Conservation (phyloP, 2,329 filamentous ascomycete species). For the Volutella citrinella region DNA sequence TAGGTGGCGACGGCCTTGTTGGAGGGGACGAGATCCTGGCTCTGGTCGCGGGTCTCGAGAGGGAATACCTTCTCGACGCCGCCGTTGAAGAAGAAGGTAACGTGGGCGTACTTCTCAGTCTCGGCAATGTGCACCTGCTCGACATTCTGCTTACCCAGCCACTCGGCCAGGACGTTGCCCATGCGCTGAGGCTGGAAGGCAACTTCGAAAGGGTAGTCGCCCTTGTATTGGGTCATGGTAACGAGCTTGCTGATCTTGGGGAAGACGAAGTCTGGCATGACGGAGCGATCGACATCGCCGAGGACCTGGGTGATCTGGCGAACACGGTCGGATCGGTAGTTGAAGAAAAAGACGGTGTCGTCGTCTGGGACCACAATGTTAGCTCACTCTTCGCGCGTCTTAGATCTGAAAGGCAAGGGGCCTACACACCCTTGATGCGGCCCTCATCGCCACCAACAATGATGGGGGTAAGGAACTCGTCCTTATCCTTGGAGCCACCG, state of each 20-base stretch:
- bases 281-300: conserved; percentile 87
- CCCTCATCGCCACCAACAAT: conserved; percentile 84
- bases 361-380: conserved; percentile 63
- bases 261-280: conserved; percentile 86
- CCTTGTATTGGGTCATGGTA: conserved; percentile 99
- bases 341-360: conserved; percentile 99
- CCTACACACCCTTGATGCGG: conserved; percentile 77
- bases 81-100: conserved; percentile 99
- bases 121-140: conserved; percentile 96
- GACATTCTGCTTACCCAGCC: conserved; percentile 82
- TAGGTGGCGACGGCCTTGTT: conserved; percentile 91
- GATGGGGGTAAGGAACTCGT: conserved; percentile 98
- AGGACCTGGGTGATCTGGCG: conserved; percentile 94
- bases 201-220: conserved; percentile 85
- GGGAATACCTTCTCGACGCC: conserved; percentile 96
- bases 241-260: conserved; percentile 81
- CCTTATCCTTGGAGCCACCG: conserved; percentile 66
- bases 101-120: conserved; percentile 99
- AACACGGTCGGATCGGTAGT: conserved; percentile 97
- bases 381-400: too few relatives aligned
- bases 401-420: too few relatives aligned
- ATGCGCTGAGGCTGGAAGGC: conserved; percentile 94
- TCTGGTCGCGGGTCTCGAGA: conserved; percentile 85
- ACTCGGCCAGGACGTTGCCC: conserved; percentile 98
- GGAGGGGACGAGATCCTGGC: conserved; percentile 74